Base-by-base conservation (phyloP, 1,284 basidiomycete genomes). In the Thelephora terrestris region DNA sequence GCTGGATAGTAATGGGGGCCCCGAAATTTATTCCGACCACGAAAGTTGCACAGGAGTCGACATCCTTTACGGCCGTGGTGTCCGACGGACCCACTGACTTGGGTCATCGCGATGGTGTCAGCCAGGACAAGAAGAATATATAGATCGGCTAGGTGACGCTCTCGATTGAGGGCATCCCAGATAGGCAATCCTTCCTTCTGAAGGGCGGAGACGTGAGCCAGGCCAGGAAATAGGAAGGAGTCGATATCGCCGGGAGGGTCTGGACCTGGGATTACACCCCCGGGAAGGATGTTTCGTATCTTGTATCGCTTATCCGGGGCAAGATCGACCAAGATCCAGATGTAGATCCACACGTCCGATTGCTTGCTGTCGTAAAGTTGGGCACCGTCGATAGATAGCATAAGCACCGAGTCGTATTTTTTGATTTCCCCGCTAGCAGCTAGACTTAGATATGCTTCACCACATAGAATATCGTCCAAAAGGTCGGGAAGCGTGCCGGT, bases 21-120 rank as follows among this genome's bases (percentile, higher is more conserved):
- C 0, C 52, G 46, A 1, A 53, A 53, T 51, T 68, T 69, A 17
- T 58, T 62, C 0, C 63, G 55, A 7, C 69, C 67, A 43, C 47
- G 53, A 24, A 64, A 52, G 3, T 45, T 25, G 51, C 69, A 71
- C 20, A 55, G 59, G 0, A 66, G 24, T 1, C 61, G 57, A 47
- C 71, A 73, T 0, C 61, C 65, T 20, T 56, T 43, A 0, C 47
- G 48, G 0, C 69, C 69, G 37, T 59, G 54, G 46, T 69, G 68
- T 1, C 67, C 64, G 17, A 68, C 64, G 10, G 53, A 52, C 0
- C 69, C 68, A 48, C 57, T 60, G 1, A 71, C 36, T 18, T 57
- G 47, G 1, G 58, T 47, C 55, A 66, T 54, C 7, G 50, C 63
- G 29, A 48, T 57, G 4, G 51, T 50, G 45, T 61, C 57, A 0